These are phyloP conservation scores for Leishmania martiniquensis DNA, from an alignment of 208 protist species.

Conservation along the genomic window DNA sequence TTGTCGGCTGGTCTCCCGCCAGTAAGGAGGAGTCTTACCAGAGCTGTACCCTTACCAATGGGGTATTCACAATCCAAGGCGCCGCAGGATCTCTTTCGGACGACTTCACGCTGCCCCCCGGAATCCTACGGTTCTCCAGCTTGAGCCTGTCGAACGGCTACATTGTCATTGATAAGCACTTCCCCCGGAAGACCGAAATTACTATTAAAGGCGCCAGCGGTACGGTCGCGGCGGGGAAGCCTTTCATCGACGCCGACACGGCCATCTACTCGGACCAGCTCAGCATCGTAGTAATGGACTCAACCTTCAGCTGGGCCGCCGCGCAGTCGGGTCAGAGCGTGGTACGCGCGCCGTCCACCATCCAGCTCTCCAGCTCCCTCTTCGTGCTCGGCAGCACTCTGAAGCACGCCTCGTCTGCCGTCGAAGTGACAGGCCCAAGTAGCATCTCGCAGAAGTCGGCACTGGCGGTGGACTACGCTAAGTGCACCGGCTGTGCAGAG, in stretches of 20 bases:
- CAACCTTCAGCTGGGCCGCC: not conserved
- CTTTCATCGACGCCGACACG: conserved; percentile 3
- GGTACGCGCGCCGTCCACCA: not conserved
- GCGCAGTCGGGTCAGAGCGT: not conserved
- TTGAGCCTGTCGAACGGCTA: not conserved
- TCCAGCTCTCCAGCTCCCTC: conserved; percentile 6
- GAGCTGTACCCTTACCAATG: not conserved
- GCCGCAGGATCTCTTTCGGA: not conserved
- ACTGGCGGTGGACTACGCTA: conserved; percentile 7
- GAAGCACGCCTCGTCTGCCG: not conserved
- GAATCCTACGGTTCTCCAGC: not conserved
- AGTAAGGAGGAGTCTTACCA: conserved; percentile 1
- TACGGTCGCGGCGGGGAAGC: not conserved
- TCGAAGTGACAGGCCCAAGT: not conserved
- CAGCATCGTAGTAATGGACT: conserved; percentile 8
- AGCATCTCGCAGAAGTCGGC: not conserved
- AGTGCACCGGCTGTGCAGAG: conserved; percentile 7
- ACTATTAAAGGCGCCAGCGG: conserved; percentile 5
- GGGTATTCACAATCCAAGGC: conserved; percentile 2
- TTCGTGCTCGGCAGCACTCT: conserved; percentile 6
- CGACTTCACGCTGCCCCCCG: not conserved
- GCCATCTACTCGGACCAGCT: not conserved
- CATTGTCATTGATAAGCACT: not conserved
- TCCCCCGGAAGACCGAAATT: not conserved
- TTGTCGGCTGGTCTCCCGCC: not conserved